Evolutionary conservation across 208 protist species (phyloP).

Genomic region (Crithidia brevicula): DNA sequence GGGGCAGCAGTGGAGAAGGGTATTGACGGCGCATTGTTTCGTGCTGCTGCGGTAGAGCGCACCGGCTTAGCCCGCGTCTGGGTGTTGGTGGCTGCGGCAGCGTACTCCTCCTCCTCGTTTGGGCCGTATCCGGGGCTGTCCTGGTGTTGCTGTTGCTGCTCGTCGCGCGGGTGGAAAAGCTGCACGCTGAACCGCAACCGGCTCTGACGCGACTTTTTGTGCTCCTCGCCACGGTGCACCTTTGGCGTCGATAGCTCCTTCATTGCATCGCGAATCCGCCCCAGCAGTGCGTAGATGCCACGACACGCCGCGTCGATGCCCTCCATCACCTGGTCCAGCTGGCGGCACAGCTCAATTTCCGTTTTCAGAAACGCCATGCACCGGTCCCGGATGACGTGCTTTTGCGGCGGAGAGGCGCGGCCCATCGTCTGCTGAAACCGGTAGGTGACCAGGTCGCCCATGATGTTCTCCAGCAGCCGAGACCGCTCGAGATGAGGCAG

Average conservation of each 20-base stretch:
- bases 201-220: conserved; percentile 27
- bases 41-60: conserved; percentile 10
- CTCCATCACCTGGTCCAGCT: conserved; percentile 42
- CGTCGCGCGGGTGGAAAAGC: conserved; percentile 12
- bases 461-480: conserved; percentile 40
- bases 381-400: conserved; percentile 25
- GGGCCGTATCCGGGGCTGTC: neutral
- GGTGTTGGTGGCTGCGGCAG: neutral
- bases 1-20: neutral
- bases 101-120: neutral
- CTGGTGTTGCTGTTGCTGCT: conserved; percentile 1
- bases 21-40: neutral
- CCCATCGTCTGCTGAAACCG: conserved; percentile 42
- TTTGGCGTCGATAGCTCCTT: conserved; percentile 31
- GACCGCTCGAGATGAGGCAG: conserved; percentile 40
- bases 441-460: conserved; percentile 46
- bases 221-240: conserved; percentile 23
- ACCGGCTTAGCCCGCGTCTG: neutral
- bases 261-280: conserved; percentile 22
- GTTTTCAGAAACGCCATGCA: conserved; percentile 35
- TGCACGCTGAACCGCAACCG: conserved; percentile 19
- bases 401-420: conserved; percentile 36
- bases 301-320: conserved; percentile 32
- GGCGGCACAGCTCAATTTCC: conserved; percentile 39
- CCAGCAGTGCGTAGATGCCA: conserved; percentile 22